These are phyloP conservation scores for Aureobasidium namibiae DNA, from an alignment of 2,329 filamentous ascomycete species.

Conservation along the genomic window DNA sequence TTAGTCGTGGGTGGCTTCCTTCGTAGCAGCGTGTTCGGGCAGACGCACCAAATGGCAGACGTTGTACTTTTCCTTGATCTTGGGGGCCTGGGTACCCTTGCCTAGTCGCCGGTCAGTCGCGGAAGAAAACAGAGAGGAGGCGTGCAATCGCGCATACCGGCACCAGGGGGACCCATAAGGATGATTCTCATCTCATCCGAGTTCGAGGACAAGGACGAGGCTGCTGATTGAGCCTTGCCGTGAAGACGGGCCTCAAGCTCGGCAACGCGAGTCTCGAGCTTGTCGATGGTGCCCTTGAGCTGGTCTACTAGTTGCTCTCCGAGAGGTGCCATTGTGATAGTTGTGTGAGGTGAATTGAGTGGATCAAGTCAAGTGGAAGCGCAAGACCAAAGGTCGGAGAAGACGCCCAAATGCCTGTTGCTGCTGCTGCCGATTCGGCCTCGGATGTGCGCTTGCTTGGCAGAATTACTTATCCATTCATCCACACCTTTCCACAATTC, in stretches of 20 bases:
- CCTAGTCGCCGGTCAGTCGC: slow-evolving; percentile 45
- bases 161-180: slow-evolving; percentile 92
- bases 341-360: slow-evolving; percentile 4
- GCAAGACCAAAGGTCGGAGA: neutral
- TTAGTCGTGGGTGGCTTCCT: neutral
- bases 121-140: neutral
- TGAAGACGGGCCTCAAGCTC: slow-evolving; percentile 68
- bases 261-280: slow-evolving; percentile 78
- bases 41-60: slow-evolving; percentile 84
- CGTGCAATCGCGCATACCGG: slow-evolving; percentile 55
- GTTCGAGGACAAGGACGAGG: slow-evolving; percentile 35
- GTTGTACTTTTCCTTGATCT: slow-evolving; percentile 96
- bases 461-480: neutral
- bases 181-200: slow-evolving; percentile 76
- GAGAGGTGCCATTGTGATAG: slow-evolving; percentile 70
- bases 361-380: neutral
- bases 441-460: slow-evolving; percentile 5
- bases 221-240: slow-evolving; percentile 30
- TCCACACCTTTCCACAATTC: slow-evolving; percentile 1
- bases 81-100: slow-evolving; percentile 97
- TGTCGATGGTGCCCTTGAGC: slow-evolving; percentile 74
- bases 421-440: neutral
- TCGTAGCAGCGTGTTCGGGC: slow-evolving; percentile 10
- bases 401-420: neutral
- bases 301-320: slow-evolving; percentile 71